Percentiles rank a stretch among this genome's conserved stretches.
Conservation (phyloP, 345 rosid species). For the Arabidopsis suecica region DNA sequence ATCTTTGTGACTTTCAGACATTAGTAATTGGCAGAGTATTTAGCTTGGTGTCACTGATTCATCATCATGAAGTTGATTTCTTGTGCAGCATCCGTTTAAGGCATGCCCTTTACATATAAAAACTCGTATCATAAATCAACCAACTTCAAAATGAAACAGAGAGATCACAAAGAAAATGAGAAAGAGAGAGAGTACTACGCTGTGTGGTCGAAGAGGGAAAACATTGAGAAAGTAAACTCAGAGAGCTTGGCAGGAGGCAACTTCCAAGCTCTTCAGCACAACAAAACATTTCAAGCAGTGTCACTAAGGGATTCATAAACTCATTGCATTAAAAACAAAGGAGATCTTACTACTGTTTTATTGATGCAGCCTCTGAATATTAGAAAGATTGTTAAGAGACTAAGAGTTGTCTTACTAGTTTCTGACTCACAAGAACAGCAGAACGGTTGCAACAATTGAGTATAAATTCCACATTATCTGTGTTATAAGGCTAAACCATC, state of each 20-base stretch:
- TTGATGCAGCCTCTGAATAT: not conserved
- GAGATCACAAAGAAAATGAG: not conserved
- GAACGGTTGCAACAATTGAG: slow-evolving; percentile 16
- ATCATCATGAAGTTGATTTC: not conserved
- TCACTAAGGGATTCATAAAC: not conserved
- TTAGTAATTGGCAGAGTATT: slow-evolving; percentile 5
- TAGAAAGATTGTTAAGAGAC: not conserved
- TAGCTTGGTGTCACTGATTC: not conserved
- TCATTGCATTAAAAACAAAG: slow-evolving; percentile 7
- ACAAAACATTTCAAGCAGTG: not conserved
- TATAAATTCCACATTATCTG: not conserved
- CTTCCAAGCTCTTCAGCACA: slow-evolving; percentile 1
- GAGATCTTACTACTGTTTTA: not conserved
- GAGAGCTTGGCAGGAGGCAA: slow-evolving; percentile 1
- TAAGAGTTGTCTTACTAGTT: slow-evolving; percentile 9
- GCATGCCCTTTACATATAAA: slow-evolving; percentile 17
- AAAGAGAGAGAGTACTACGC: not conserved
- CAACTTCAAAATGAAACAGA: slow-evolving; percentile 6
- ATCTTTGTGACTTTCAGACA: slow-evolving; percentile 9
- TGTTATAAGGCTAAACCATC: not conserved
- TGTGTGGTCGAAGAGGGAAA: not conserved
- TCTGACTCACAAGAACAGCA: slow-evolving; percentile 10
- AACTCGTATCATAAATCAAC: slow-evolving; percentile 1
- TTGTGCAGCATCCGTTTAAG: slow-evolving; percentile 3
- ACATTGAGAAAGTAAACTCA: not conserved